Evolutionary conservation across 2,329 filamentous ascomycete species (phyloP), one percentile per base, ranked within the genome.

Genomic region (Teratosphaeria gauchensis): DNA sequence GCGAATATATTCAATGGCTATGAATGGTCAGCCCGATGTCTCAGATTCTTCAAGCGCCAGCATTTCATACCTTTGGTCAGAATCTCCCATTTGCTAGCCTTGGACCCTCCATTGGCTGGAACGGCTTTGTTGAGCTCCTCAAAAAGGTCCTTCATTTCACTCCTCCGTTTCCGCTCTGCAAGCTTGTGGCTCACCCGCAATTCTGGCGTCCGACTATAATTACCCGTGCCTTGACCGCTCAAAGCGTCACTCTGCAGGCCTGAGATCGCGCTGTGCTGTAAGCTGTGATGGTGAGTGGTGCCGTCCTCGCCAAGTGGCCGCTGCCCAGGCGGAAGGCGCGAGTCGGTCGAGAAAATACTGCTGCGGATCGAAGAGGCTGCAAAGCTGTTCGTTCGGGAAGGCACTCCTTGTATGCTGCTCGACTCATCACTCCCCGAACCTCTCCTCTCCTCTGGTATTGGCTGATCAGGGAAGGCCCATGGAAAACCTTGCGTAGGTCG

Each of bases 1-100:
- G 56, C 73, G 74, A 63, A 80, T 79, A 62, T 80, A 76, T 38
- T 80, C 78, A 61, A 80, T 80, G 6, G 78, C 78, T 80, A 56
- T 55, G 2, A 21, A 4, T 2, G 28, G 57, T 64, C 38, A 65
- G 63, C 24, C 52, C 28, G 35, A 32, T 42, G 30, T 5, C 12
- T 19, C 21, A 21, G 6, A 19, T 11, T 51, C 42, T 12, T 11
- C 28, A 2, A 53, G 9, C 3, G 48, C 11, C 4, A 54, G 16
- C 28, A 51, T 11, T 7, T 35, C n/a, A n/a, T 53, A 92, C 89
- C 88, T 78, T 92, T 92, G 2, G 88, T 91, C 16, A 95, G 71
- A 54, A 92, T 91, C 67, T 95, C 89, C 89, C 89, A 95, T 67
- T 95, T 95, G 65, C 88, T 92, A 0, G 89, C 89, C 71, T 94